Base-by-base conservation (phyloP, 169 alveolate genomes). In the Hepatocystis sp. region DNA sequence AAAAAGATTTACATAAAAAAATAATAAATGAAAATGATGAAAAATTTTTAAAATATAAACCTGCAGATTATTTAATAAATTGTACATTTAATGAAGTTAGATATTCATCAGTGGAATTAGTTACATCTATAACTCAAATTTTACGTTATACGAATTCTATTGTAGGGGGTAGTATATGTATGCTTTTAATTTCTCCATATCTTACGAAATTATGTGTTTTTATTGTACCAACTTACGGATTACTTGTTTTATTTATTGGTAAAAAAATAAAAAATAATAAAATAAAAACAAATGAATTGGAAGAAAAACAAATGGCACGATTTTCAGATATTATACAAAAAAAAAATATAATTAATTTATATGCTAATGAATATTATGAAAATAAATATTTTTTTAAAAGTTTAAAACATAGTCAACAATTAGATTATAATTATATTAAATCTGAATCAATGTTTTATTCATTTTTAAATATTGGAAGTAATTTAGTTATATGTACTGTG, bases 271-370 rank as follows among this genome's bases (percentile, higher is more conserved):
- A 56, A 71, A 56, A 49, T 13, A 71, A 56, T 7, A 56, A 58
- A 44, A 71, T 71, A 5, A n/a, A 71, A 34, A 21, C 52, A 4
- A 25, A 36, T 30, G 40, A 42, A 42, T 40, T 23, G 5, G 86
- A 71, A 55, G 86, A 71, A 71, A 71, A 71, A 42, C 86, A 71
- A 71, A 71, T 71, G 71, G 76, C 68, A n/a, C 30, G 86, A 39
- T 56, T 71, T 32, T 56, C 86, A 23, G 86, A 71, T 23, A 40
- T 19, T 56, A 56, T 71, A 56, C 71, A 71, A 36, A 71, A 71
- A 71, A 71, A 71, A 71, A 71, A 51, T 71, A 51, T 71, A n/a
- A 55, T 71, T 13, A 40, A 68, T 2, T 25, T 71, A 27, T 71
- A 56, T 71, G 86, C 55, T 1, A 71, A 71, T 55, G 86, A 71